A percentile compares a stretch with the other conserved stretches of the same genome.
These are phyloP conservation scores for Lasiodiplodia citricola DNA, from an alignment of 2,329 filamentous ascomycete species.

Conservation along the genomic window DNA sequence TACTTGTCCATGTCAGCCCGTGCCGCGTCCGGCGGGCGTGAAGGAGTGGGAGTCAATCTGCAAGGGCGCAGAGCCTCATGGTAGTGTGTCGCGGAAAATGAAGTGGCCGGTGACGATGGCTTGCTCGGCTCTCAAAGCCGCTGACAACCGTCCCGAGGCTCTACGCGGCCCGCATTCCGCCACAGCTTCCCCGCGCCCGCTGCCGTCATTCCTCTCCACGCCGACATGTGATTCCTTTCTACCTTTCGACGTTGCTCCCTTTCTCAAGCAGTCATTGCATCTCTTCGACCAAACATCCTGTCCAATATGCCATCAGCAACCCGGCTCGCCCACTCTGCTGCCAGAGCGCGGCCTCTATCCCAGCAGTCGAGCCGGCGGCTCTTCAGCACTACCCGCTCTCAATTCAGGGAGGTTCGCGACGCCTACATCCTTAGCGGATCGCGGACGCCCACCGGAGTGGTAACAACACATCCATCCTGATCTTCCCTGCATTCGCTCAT, in stretches of 20 bases:
- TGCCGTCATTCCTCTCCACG: conserved; percentile 15
- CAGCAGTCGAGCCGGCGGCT: conserved; percentile 32
- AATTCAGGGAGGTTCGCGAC: conserved; percentile 74
- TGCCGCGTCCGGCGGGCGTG: too few relatives aligned
- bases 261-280: neutral
- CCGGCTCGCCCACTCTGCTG: conserved; percentile 1
- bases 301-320: conserved; percentile 1
- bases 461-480: conserved; percentile 44
- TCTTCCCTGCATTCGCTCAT: neutral
- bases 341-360: conserved; percentile 3
- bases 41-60: neutral
- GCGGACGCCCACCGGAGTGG: conserved; percentile 88
- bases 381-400: conserved; percentile 41
- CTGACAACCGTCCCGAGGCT: conserved; percentile 14
- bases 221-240: conserved; percentile 14
- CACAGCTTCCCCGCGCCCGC: conserved; percentile 14
- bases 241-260: neutral
- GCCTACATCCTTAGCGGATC: conserved; percentile 93
- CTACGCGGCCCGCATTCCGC: conserved; percentile 6
- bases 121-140: neutral
- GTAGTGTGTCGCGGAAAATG: too few relatives aligned
- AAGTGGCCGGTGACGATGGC: neutral
- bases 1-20: too few relatives aligned
- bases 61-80: neutral
- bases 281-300: neutral